These are phyloP conservation scores for Talaromyces sp. DNA, from an alignment of 2,329 filamentous ascomycete species.

Conservation along the genomic window DNA sequence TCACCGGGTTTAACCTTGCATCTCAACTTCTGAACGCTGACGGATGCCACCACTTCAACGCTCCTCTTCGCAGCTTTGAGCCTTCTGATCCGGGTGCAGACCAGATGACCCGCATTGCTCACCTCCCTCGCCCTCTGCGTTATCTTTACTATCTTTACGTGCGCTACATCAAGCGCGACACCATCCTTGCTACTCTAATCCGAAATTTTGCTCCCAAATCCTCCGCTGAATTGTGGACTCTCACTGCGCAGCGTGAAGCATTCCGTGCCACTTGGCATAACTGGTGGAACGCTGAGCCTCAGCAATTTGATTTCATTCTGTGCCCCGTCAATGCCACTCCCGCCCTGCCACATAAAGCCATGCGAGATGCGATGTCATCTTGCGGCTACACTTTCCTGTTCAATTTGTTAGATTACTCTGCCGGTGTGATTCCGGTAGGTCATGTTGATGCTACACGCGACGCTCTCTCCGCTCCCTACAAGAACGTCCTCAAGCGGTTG, in stretches of 20 bases:
- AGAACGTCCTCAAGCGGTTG: constrained; percentile 35
- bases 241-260: constrained; percentile 74
- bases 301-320: constrained; percentile 77
- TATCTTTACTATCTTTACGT: constrained; percentile 89
- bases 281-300: constrained; percentile 75
- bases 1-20: constrained; percentile 74
- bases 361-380: constrained; percentile 80
- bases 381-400: constrained; percentile 95
- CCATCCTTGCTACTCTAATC: constrained; percentile 76
- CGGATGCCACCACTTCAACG: constrained; percentile 77
- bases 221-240: constrained; percentile 78
- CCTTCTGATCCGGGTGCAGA: constrained; percentile 76
- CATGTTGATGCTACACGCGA: constrained; percentile 75
- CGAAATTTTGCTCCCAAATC: constrained; percentile 73
- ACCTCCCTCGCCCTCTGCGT: constrained; percentile 71
- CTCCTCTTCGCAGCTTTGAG: constrained; percentile 75
- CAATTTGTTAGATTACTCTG: constrained; percentile 87
- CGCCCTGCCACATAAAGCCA: constrained; percentile 81
- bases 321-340: constrained; percentile 88
- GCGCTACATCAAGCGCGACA: constrained; percentile 77
- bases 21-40: constrained; percentile 83
- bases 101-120: constrained; percentile 74
- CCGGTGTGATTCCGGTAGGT: constrained; percentile 80
- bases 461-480: constrained; percentile 60
- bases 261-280: constrained; percentile 79